Percentiles rank a stretch among this genome's conserved stretches.
Evolutionary conservation across 306 rosid species (phyloP).

Genomic region (Prunus salicina): DNA sequence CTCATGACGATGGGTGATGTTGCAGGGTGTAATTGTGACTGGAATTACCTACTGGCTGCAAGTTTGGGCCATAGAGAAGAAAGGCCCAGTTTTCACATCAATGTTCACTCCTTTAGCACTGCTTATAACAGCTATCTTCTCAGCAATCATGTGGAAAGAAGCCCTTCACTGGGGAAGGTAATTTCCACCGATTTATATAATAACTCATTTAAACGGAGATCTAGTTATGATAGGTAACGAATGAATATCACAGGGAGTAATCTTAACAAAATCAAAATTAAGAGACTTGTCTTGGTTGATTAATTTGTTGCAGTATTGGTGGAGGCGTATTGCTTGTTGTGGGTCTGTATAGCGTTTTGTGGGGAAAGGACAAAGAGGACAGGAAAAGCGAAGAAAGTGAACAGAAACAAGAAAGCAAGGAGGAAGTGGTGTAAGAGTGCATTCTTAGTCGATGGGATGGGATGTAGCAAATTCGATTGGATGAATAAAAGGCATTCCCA

Average conservation of each 20-base stretch:
- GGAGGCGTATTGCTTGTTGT: conserved; percentile 65
- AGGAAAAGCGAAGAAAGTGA: conserved; percentile 17
- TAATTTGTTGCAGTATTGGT: conserved; percentile 59
- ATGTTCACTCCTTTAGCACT: conserved; percentile 86
- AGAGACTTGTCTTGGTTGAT: neutral
- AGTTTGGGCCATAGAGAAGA: conserved; percentile 75
- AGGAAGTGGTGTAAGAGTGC: conserved; percentile 47
- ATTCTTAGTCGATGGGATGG: conserved; percentile 22
- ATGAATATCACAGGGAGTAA: too few relatives aligned
- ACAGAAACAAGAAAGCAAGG: conserved; percentile 37
- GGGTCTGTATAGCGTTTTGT: conserved; percentile 77
- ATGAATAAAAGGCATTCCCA: conserved; percentile 2
- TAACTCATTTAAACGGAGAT: too few relatives aligned
- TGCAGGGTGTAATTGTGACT: conserved; percentile 79
- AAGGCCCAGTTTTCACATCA: conserved; percentile 87
- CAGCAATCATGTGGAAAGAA: conserved; percentile 80
- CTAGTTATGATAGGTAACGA: too few relatives aligned
- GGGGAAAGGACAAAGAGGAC: conserved; percentile 79
- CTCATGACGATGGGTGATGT: neutral
- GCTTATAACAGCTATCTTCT: conserved; percentile 63
- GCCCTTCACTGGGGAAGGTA: conserved; percentile 72
- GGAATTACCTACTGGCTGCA: conserved; percentile 86
- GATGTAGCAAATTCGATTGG: neutral
- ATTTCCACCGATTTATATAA: too few relatives aligned
- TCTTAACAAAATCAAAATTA: too few relatives aligned